Percentiles rank a stretch among this genome's conserved stretches.
phyloP scores from a whole-genome alignment of 345 rosid species.

The Populus tremula region DNA sequence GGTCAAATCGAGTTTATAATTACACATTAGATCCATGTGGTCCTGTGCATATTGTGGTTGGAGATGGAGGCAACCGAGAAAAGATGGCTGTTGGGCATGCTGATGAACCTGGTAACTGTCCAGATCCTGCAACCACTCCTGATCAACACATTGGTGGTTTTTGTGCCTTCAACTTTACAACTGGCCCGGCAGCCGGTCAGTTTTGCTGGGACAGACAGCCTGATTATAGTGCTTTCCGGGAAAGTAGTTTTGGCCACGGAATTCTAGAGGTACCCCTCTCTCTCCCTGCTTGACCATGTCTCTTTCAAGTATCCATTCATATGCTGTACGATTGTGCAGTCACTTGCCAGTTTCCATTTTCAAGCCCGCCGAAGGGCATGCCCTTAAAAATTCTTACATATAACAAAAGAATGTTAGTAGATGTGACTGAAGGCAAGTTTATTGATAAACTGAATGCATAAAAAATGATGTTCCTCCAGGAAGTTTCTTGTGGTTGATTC shows the following conservation, averaged over 20 bases:
- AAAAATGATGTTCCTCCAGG: too few relatives aligned
- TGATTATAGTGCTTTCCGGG: slow-evolving; percentile 83
- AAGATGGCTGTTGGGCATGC: slow-evolving; percentile 62
- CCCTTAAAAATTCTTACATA: too few relatives aligned
- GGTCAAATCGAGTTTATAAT: slow-evolving; percentile 84
- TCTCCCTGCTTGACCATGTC: not conserved
- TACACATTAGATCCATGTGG: slow-evolving; percentile 79
- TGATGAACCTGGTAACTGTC: slow-evolving; percentile 88
- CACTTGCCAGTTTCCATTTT: too few relatives aligned
- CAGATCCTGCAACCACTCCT: slow-evolving; percentile 54
- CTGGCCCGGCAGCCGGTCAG: slow-evolving; percentile 58
- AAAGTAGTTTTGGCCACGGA: slow-evolving; percentile 95
- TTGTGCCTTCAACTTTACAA: slow-evolving; percentile 74
- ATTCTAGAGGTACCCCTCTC: slow-evolving; percentile 65
- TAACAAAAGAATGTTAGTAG: not conserved
- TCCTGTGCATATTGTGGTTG: slow-evolving; percentile 68
- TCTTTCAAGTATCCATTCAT: too few relatives aligned
- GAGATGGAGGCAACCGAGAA: slow-evolving; percentile 79
- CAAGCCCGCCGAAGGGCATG: too few relatives aligned
- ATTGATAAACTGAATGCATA: too few relatives aligned
- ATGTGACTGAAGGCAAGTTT: too few relatives aligned
- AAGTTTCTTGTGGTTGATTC: too few relatives aligned
- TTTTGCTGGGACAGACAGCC: slow-evolving; percentile 95
- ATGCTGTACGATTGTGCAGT: too few relatives aligned
- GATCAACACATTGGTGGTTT: slow-evolving; percentile 51